Evolutionary conservation across 345 rosid species (phyloP).

Genomic region (Limnanthes douglasii): DNA sequence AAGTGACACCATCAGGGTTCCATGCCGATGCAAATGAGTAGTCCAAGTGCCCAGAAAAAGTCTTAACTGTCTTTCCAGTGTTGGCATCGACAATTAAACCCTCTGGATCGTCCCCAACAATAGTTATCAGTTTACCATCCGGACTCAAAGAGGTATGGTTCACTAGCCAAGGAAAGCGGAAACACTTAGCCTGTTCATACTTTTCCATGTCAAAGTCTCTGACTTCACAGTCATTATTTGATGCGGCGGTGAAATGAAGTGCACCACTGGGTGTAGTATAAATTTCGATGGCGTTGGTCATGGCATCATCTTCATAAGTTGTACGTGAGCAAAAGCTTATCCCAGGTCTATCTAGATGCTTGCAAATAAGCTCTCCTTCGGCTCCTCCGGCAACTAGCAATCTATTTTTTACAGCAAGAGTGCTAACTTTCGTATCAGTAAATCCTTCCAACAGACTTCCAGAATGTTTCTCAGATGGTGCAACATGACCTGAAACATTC

Average conservation of each 20-base stretch:
- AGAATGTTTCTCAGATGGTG: slow-evolving; percentile 67
- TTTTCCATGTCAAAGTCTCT: slow-evolving; percentile 76
- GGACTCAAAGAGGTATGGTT: slow-evolving; percentile 69
- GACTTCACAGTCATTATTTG: slow-evolving; percentile 73
- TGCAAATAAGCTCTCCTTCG: slow-evolving; percentile 74
- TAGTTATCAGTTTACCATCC: slow-evolving; percentile 46
- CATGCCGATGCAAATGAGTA: slow-evolving; percentile 80
- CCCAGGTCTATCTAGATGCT: slow-evolving; percentile 81
- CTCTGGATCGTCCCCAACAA: slow-evolving; percentile 69
- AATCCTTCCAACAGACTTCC: slow-evolving; percentile 66
- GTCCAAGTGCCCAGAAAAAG: slow-evolving; percentile 50
- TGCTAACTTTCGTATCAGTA: slow-evolving; percentile 67
- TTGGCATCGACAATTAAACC: slow-evolving; percentile 45
- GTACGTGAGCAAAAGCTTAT: slow-evolving; percentile 78
- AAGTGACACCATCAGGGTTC: slow-evolving; percentile 61
- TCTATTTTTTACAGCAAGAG: slow-evolving; percentile 59
- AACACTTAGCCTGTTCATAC: slow-evolving; percentile 43
- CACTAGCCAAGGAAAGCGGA: slow-evolving; percentile 61
- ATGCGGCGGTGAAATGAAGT: slow-evolving; percentile 59
- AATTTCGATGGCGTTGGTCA: slow-evolving; percentile 87
- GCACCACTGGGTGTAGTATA: slow-evolving; percentile 57
- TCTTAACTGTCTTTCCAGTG: slow-evolving; percentile 37
- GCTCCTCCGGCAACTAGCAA: slow-evolving; percentile 70
- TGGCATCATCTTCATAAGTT: slow-evolving; percentile 80
- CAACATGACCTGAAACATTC: slow-evolving; percentile 59